Conservation (phyloP, 768 basidiomycete genomes). For the Atractiella rhizophila region DNA sequence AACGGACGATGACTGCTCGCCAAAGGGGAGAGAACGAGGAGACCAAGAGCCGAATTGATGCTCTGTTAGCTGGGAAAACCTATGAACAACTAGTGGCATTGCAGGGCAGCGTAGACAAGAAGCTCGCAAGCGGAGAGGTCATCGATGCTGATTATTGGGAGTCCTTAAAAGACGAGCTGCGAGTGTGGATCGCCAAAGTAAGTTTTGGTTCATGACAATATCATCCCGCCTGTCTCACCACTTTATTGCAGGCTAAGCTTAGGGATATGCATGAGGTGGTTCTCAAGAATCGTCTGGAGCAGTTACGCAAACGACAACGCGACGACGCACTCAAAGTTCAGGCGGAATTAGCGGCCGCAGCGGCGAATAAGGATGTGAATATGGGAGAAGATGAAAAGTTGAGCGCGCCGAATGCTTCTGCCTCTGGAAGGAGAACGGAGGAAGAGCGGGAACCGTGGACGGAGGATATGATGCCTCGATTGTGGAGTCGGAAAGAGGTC, state of each 20-base stretch:
- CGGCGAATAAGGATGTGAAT: slow-evolving; percentile 72
- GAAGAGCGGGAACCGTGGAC: slow-evolving; percentile 40
- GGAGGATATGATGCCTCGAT: slow-evolving; percentile 52
- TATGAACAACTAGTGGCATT: slow-evolving; percentile 58
- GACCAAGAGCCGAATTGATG: slow-evolving; percentile 62
- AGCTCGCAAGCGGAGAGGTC: slow-evolving; percentile 73
- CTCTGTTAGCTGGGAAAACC: slow-evolving; percentile 56
- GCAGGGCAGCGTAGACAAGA: slow-evolving; percentile 64
- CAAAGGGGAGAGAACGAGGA: slow-evolving; percentile 17
- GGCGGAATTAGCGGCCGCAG: slow-evolving; percentile 50
- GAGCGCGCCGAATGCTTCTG: slow-evolving; percentile 19
- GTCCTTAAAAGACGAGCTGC: slow-evolving; percentile 57
- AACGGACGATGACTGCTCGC: slow-evolving; percentile 24
- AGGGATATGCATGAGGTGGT: slow-evolving; percentile 85
- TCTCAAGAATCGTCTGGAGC: slow-evolving; percentile 81
- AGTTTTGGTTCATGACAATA: slow-evolving; percentile 23
- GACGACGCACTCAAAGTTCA: slow-evolving; percentile 88
- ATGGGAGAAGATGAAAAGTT: slow-evolving; percentile 28
- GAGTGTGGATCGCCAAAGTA: slow-evolving; percentile 95
- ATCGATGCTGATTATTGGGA: slow-evolving; percentile 98
- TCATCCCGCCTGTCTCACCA: slow-evolving; percentile 45
- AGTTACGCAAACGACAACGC: slow-evolving; percentile 78
- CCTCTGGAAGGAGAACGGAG: slow-evolving; percentile 22
- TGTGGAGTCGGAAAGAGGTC: slow-evolving; percentile 39
- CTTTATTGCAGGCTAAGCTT: slow-evolving; percentile 80